Percentiles rank a stretch among this genome's conserved stretches.
Conservation (phyloP, 768 basidiomycete genomes). For the Tricholoma sp. region DNA sequence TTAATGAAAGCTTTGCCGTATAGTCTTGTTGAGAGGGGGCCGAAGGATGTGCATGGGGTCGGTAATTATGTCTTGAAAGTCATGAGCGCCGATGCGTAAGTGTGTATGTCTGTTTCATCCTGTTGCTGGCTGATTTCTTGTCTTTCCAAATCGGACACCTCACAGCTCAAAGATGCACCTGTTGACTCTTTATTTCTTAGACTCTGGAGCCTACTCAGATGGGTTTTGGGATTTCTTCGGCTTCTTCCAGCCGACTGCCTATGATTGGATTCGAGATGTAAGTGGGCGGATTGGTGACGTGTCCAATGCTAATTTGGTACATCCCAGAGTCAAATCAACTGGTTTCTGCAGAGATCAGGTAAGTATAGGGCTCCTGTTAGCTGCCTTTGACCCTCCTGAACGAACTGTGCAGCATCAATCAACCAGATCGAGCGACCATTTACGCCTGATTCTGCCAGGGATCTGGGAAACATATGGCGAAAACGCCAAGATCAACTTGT, state of each 20-base stretch:
- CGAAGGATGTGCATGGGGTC: constrained; percentile 79
- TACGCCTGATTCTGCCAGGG: constrained; percentile 66
- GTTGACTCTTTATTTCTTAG: constrained; percentile 88
- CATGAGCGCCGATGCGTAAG: constrained; percentile 77
- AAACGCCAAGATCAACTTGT: constrained; percentile 58
- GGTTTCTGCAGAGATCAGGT: constrained; percentile 84
- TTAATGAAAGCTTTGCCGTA: constrained; percentile 81
- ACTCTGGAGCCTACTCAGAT: constrained; percentile 75
- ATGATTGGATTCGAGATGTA: constrained; percentile 81
- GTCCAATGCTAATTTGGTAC: background rate
- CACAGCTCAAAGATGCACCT: constrained; percentile 78
- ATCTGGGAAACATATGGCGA: constrained; percentile 62
- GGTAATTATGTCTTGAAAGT: constrained; percentile 92
- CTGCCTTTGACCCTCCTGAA: background rate
- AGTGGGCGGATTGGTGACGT: constrained; percentile 8
- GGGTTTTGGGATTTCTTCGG: constrained; percentile 59
- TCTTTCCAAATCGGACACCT: background rate
- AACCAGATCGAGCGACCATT: constrained; percentile 79
- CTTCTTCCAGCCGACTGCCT: constrained; percentile 63
- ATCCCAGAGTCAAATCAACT: constrained; percentile 74
- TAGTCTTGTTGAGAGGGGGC: constrained; percentile 76
- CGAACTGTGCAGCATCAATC: constrained; percentile 42
- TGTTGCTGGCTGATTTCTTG: background rate
- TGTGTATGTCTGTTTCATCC: constrained; percentile 10
- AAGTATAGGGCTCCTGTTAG: constrained; percentile 11